phyloP scores from a whole-genome alignment of 441 rosid genomes.

The Arabidopsis lyrata region DNA sequence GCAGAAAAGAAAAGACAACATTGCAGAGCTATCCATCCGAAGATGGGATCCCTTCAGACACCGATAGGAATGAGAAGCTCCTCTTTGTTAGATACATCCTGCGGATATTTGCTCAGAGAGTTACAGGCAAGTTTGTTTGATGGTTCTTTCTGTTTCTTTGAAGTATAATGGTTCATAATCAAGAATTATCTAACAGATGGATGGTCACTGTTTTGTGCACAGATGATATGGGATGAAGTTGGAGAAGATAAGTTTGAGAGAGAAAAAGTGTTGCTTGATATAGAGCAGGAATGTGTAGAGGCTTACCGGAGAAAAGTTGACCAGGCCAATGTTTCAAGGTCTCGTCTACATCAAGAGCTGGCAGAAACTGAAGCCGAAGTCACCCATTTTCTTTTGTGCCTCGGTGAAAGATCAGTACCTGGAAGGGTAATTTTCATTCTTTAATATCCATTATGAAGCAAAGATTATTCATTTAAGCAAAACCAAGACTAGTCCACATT shows the following conservation, averaged over 20 bases:
- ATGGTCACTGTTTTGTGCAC: constrained; percentile 29
- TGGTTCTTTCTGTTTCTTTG: neutral
- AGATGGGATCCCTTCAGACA: constrained; percentile 80
- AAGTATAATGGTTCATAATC: constrained; percentile 9
- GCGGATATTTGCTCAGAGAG: constrained; percentile 93
- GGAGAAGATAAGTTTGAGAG: constrained; percentile 84
- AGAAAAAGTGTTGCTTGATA: constrained; percentile 83
- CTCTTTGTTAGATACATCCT: constrained; percentile 75
- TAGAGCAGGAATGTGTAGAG: constrained; percentile 94
- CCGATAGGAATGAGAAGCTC: constrained; percentile 76
- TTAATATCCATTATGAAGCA: constrained; percentile 17
- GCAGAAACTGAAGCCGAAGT: constrained; percentile 99
- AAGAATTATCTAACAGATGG: neutral
- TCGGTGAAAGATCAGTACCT: constrained; percentile 94
- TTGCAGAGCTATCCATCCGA: constrained; percentile 24
- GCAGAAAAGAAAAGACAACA: neutral
- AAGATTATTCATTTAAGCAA: neutral
- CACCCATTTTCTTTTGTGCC: constrained; percentile 94
- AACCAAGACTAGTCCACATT: constrained; percentile 3
- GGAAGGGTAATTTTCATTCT: constrained; percentile 71
- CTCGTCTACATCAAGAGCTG: constrained; percentile 94
- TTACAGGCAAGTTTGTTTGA: constrained; percentile 69
- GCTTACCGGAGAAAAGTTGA: constrained; percentile 96
- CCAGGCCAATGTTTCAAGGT: constrained; percentile 91
- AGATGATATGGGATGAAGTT: constrained; percentile 99